Base-by-base conservation (phyloP, 176 grass and related monocot genomes). In the Juncus inflexus region DNA sequence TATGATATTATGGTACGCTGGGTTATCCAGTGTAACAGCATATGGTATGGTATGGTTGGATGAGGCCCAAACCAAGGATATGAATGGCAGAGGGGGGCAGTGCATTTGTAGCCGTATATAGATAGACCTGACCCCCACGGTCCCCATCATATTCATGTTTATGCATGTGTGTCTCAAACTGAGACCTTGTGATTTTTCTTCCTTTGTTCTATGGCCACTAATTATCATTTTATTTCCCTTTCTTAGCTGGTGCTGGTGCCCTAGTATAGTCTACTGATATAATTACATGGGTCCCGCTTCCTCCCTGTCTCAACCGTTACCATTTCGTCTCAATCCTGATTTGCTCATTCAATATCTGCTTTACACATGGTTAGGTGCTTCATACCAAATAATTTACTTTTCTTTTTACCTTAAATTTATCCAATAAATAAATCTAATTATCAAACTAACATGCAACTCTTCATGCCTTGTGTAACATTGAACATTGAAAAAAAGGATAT, bases 111-210 rank as follows among this genome's bases (percentile, higher is more conserved):
- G 66, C 51, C 19, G 28, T 11, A 57, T 12, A 67, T 58, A 55
- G 9, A 67, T 58, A 55, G 9, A 39, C 9, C 54, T 4, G 49
- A 71, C 6, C 4, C 43, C 9, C 43, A 47, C 43, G 4, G 43
- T 47, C 43, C 43, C 43, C 43, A 47, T 47, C 43, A 6, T 9
- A 6, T 9, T 47, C 43, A 28, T 28, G 19, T 28, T 28, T 28
- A 28, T 28, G 19, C 19, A 28, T 28, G 19, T 28, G 19, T 28
- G 4, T 9, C 43, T 47, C 43, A 47, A 47, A 9, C 51, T 69
- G 68, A 56, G 37, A 5, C 36, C 54, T 42, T 71, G 68, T 71
- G 54, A 71, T 59, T 59, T 68, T 68, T 67, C 40, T 38, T 36
- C 15, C 37, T 71, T 68, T 68, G 40, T 45, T 6, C 56, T 16